Conservation (phyloP, 2,329 filamentous ascomycete genomes). For the Paecilomyces dactylethromorphus region DNA sequence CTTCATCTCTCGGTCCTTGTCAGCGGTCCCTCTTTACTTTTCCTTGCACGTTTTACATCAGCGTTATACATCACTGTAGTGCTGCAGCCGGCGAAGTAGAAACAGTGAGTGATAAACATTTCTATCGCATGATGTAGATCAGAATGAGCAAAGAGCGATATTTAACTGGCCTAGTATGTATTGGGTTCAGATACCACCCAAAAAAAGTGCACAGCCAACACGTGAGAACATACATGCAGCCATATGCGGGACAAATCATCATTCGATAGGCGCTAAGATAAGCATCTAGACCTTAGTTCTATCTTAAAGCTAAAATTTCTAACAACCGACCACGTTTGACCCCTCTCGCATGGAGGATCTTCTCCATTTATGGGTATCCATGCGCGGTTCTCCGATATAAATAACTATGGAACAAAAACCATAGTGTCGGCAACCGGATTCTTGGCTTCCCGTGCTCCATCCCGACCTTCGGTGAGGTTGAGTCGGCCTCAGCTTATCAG, state of each 20-base stretch:
- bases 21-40: background rate
- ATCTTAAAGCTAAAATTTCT: background rate
- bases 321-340: background rate
- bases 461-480: background rate
- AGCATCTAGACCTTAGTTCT: background rate
- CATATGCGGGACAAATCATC: background rate
- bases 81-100: background rate
- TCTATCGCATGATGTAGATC: background rate
- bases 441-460: background rate
- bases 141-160: background rate
- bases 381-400: background rate
- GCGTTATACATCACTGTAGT: background rate
- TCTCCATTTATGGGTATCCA: background rate
- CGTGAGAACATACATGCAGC: background rate
- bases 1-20: background rate
- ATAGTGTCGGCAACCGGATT: background rate
- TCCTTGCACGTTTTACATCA: background rate
- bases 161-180: background rate
- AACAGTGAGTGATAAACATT: background rate
- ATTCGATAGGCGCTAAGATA: background rate
- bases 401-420: background rate
- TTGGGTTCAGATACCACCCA: too few relatives aligned
- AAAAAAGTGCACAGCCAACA: too few relatives aligned
- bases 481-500: background rate
- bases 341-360: background rate